These are phyloP conservation scores for Trichoderma gamsii DNA, from an alignment of 495 filamentous ascomycete species.

Conservation along the genomic window DNA sequence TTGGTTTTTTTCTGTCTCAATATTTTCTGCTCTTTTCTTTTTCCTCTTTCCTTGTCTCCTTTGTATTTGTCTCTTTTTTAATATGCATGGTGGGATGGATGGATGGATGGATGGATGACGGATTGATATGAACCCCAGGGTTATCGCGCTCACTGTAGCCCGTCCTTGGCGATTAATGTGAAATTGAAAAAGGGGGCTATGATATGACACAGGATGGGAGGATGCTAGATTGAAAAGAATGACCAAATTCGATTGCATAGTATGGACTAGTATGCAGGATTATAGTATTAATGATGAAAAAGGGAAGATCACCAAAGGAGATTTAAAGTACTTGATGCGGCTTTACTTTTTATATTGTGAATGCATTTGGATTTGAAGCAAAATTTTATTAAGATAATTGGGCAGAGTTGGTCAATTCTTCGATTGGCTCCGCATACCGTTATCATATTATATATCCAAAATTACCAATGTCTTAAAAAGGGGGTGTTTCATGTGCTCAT, in stretches of 20 bases:
- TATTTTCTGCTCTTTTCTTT: background rate
- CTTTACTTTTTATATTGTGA: no score
- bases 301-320: no score
- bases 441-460: background rate
- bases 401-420: background rate
- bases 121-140: background rate
- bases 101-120: background rate
- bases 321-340: no score
- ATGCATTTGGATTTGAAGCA: no score
- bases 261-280: background rate
- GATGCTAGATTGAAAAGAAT: slow-evolving; percentile 1
- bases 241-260: background rate
- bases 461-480: background rate
- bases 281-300: background rate
- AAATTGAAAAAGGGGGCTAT: background rate
- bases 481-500: background rate
- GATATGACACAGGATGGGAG: background rate
- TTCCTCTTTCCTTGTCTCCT: background rate
- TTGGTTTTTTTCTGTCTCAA: background rate
- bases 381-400: no score
- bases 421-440: background rate
- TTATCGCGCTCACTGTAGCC: background rate
- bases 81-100: slow-evolving; percentile 3
- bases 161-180: background rate
- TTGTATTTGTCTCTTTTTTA: background rate